Evolutionary conservation across 1,139 yeast species (phyloP), one percentile per base, ranked within the genome.

Genomic region (Geotrichum histeridarum): DNA sequence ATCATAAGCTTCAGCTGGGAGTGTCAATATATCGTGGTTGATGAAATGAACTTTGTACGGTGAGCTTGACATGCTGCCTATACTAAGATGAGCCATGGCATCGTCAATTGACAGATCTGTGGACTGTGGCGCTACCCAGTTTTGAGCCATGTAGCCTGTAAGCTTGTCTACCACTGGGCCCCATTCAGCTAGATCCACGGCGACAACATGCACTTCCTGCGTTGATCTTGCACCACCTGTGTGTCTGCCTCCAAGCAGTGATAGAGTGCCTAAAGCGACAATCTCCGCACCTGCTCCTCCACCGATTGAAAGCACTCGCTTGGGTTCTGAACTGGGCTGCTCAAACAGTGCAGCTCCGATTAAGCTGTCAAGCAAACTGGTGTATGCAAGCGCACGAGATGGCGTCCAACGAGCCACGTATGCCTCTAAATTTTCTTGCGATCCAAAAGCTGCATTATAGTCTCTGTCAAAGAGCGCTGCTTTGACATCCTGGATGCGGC

Each of bases 211-310:
- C 37, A 83, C 64, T 11, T 65, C 63, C 0, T 31, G 45, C 15
- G 42, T n/a, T 76, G 31, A 4, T 46, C 54, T 6, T 50, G 36
- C 36, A 35, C 31, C n/a, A 50, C 45, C 33, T 42, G 41, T 11
- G 46, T 53, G 9, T 17, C 42, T 22, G 15, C 50, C 50, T 4
- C 54, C 79, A 15, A 61, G 52, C 36, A 63, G 55, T 4, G 64
- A 83, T 0, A 84, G 74, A 15, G 90, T 77, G 0, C 81, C 82
- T 44, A 87, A 65, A 0, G 87, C 95, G 15, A 83, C 83, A 22
- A 88, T 70, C 65, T 89, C 96, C 1, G 91, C 87, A 1, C 91
- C 86, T 0, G 96, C 96, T 22, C 96, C 96, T 17, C 95, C 96
- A 12, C 96, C 96, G 44, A 89, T 76, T 62, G 85, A 80, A 41